Percentiles rank a stretch among this genome's conserved stretches.
These are phyloP conservation scores for Simplicillium sp. DNA, from an alignment of 2,329 filamentous ascomycete genomes.

Conservation along the genomic window DNA sequence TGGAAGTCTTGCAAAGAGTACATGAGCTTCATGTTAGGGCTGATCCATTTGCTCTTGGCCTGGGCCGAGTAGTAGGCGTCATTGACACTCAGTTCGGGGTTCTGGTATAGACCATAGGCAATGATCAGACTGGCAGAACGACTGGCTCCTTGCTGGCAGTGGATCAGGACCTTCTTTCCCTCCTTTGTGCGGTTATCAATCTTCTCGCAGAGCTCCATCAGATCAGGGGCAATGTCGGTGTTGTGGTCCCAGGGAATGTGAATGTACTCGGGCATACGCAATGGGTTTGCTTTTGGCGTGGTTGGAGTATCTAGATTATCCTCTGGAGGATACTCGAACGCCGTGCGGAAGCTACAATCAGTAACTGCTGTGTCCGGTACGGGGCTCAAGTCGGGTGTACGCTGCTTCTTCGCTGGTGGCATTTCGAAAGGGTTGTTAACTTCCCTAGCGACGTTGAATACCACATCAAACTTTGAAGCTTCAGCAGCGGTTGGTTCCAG, in stretches of 20 bases:
- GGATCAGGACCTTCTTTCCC: conserved; percentile 70
- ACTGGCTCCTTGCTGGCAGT: conserved; percentile 81
- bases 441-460: conserved; percentile 78
- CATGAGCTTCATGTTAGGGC: conserved; percentile 85
- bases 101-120: conserved; percentile 73
- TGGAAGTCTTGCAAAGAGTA: conserved; percentile 81
- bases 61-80: conserved; percentile 78
- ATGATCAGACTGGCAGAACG: conserved; percentile 80
- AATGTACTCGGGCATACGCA: conserved; percentile 66
- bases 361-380: conserved; percentile 47
- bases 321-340: conserved; percentile 42
- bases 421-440: conserved; percentile 64
- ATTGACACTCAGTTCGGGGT: conserved; percentile 67
- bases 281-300: conserved; percentile 42
- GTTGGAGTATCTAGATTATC: conserved; percentile 32
- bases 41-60: conserved; percentile 76
- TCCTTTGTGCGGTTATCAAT: conserved; percentile 65
- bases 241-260: conserved; percentile 86
- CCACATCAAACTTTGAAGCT: conserved; percentile 68
- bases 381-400: conserved; percentile 29
- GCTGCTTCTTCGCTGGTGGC: conserved; percentile 16
- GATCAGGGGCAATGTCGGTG: conserved; percentile 71
- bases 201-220: conserved; percentile 64
- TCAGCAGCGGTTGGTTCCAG: conserved; percentile 72
- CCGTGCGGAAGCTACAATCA: conserved; percentile 48